Percentiles rank a stretch among this genome's conserved stretches.
phyloP scores from a whole-genome alignment of 2,329 filamentous ascomycete species.

The Apiospora kogelbergensis region DNA sequence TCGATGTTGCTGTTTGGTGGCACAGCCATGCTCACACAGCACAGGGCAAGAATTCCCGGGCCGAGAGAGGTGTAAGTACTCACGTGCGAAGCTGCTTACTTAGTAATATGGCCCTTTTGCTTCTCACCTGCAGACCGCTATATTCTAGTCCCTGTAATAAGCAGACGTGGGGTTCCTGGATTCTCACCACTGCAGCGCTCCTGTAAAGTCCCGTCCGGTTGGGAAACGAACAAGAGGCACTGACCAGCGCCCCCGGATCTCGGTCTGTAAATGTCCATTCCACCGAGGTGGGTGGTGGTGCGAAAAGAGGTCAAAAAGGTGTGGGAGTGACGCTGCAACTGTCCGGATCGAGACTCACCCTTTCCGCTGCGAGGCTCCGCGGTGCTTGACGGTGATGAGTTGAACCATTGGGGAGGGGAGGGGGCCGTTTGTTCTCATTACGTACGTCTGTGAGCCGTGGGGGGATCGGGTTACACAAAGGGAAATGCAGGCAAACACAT shows the following conservation, averaged over 20 bases:
- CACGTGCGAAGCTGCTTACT: neutral
- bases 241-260: no score
- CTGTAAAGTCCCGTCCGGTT: neutral
- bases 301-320: neutral
- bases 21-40: neutral
- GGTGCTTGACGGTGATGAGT: no score
- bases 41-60: neutral
- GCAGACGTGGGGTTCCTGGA: neutral
- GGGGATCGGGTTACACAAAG: neutral
- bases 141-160: neutral
- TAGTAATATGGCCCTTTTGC: neutral
- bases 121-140: slow-evolving; percentile 3
- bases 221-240: neutral
- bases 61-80: neutral
- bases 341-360: neutral
- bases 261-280: neutral
- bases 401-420: neutral
- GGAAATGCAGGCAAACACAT: neutral
- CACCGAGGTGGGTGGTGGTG: neutral
- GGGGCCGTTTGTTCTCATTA: neutral
- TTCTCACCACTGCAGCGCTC: neutral
- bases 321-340: neutral
- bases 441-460: neutral
- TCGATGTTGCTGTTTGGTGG: neutral
- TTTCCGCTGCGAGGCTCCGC: neutral